These are phyloP conservation scores for Umbilicus rupestris DNA, from an alignment of 164 flowering plant species.

Conservation along the genomic window DNA sequence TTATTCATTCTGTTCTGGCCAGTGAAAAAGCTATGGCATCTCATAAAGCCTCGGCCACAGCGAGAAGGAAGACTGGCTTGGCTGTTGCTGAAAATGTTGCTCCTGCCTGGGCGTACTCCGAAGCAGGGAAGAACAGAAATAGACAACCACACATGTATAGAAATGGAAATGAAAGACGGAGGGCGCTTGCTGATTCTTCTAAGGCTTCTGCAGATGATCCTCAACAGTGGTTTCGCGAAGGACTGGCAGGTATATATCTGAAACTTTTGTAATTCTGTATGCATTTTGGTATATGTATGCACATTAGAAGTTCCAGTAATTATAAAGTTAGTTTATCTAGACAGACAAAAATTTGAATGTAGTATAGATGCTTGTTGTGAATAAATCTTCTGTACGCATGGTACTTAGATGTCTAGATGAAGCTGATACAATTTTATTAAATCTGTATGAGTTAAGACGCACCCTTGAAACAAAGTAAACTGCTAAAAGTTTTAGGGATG, in stretches of 20 bases:
- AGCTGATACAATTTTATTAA: too few species aligned
- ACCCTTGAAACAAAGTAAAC: too few species aligned
- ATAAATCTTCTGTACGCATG: too few species aligned
- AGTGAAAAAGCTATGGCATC: constrained; percentile 80
- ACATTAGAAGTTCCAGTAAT: too few species aligned
- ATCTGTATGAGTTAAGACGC: too few species aligned
- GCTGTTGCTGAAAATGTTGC: constrained; percentile 36
- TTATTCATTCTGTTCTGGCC: constrained; percentile 86
- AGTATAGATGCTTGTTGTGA: too few species aligned
- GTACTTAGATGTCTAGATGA: too few species aligned
- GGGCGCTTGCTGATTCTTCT: constrained; percentile 46
- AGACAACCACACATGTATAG: constrained; percentile 30
- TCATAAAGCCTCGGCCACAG: constrained; percentile 14
- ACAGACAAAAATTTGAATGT: too few species aligned
- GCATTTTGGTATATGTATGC: not conserved
- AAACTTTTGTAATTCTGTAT: not conserved
- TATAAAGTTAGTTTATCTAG: not conserved
- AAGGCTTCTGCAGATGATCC: constrained; percentile 42
- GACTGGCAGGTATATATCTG: constrained; percentile 68
- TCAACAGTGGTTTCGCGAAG: constrained; percentile 96
- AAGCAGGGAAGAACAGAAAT: constrained; percentile 28
- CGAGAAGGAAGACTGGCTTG: constrained; percentile 42
- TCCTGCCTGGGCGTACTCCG: constrained; percentile 38
- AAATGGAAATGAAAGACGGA: constrained; percentile 27
- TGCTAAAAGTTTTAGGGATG: too few species aligned